A percentile compares a stretch with the other conserved stretches of the same genome.
phyloP scores from a whole-genome alignment of 2,329 filamentous ascomycete species.

The Calycina marina region DNA sequence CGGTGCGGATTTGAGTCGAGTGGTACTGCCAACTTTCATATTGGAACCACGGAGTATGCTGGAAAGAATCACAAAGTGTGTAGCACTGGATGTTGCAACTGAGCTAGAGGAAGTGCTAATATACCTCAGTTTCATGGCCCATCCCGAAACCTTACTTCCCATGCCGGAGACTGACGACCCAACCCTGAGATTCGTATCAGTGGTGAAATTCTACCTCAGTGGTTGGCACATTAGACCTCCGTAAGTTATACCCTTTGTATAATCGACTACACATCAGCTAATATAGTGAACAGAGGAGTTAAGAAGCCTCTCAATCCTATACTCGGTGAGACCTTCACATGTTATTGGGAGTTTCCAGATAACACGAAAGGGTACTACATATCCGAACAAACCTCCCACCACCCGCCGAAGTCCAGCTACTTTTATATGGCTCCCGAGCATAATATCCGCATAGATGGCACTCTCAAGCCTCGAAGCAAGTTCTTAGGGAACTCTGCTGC shows the following conservation, averaged over 20 bases:
- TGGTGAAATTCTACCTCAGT: constrained; percentile 95
- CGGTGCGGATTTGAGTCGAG: constrained; percentile 84
- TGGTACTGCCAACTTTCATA: constrained; percentile 94
- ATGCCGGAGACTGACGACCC: constrained; percentile 84
- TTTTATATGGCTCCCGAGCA: constrained; percentile 96
- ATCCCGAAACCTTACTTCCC: constrained; percentile 85
- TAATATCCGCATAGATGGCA: constrained; percentile 88
- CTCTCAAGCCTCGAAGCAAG: constrained; percentile 83
- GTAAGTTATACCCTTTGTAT: constrained; percentile 36
- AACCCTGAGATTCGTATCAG: constrained; percentile 75
- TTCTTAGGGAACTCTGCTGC: constrained; percentile 96
- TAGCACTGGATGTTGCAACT: constrained; percentile 8
- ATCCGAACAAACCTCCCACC: constrained; percentile 93
- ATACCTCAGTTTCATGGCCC: constrained; percentile 81
- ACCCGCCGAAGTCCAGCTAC: constrained; percentile 96
- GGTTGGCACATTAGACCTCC: constrained; percentile 98
- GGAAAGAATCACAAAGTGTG: constrained; percentile 94
- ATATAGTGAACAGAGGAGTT: constrained; percentile 50
- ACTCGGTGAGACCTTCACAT: constrained; percentile 84
- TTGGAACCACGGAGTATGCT: constrained; percentile 96
- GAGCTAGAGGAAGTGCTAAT: constrained; percentile 8
- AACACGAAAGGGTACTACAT: constrained; percentile 86
- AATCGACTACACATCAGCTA: not conserved
- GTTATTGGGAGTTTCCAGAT: constrained; percentile 87
- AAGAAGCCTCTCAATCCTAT: constrained; percentile 98